Base-by-base conservation (phyloP, 225 moss, liverwort and hornwort genomes). In the Pseudoscleropodium purum region DNA sequence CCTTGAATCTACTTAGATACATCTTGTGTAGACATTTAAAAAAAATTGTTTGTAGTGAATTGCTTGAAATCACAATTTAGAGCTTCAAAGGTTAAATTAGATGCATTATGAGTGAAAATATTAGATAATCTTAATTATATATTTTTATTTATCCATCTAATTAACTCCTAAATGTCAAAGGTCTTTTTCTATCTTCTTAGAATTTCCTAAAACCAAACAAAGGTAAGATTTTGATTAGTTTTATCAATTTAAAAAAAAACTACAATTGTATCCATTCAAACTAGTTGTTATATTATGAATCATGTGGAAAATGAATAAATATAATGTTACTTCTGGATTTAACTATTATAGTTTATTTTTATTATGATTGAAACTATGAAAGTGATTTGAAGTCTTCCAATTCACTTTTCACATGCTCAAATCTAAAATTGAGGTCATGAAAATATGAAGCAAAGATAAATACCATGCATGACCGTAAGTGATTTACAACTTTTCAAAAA, bases 221-320 rank as follows among this genome's bases (percentile, higher is more conserved):
- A n/a, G 24, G 1, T 13, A 2, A 39, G 37, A 13, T 24, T 25
- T 70, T 70, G 8, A 41, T 43, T 15, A 14, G 39, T 41, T 26
- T 72, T 41, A 41, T 43, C 15, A 41, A 43, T 43, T 41, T 14
- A 11, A 41, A 9, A 41, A 9, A 41, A 15, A 41, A 5, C 5
- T 26, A 2, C 39, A n/a, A n/a, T 1, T 0, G 0, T 15, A 16
- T 43, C 4, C 1, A 27, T 72, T 72, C 72, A 72, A 72, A 72
- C 8, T 4, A 39, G 1, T 26, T 14, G 3, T 0, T 2, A 0
- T 41, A 3, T 9, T 15, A 27, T 16, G 0, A 2, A 27, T 73
- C 2, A 73, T 0, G 5, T 4, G 9, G 5, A 27, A 15, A 72
- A 26, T 0, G 15, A 15, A 41, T 1, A 16, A 5, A 43, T 45